phyloP scores from a whole-genome alignment of 2,329 filamentous ascomycete species.

The Magnaporthiopsis poae region DNA sequence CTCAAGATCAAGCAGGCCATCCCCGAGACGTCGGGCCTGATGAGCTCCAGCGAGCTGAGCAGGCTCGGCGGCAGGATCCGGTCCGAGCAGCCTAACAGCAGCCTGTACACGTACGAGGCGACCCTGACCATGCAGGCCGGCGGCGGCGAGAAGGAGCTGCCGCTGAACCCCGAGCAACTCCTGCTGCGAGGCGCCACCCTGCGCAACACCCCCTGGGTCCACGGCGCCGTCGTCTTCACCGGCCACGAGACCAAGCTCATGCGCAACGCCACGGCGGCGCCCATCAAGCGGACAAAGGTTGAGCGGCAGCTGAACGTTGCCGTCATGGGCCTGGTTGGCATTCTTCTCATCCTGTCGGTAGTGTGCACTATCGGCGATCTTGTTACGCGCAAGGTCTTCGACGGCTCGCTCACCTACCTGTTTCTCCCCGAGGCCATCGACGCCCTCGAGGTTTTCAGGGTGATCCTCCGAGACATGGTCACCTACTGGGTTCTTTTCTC shows the following conservation, averaged over 20 bases:
- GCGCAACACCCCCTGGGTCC: slow-evolving; percentile 92
- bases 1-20: slow-evolving; percentile 97
- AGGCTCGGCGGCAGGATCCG: slow-evolving; percentile 76
- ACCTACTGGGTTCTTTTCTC: slow-evolving; percentile 99
- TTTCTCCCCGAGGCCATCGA: slow-evolving; percentile 51
- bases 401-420: slow-evolving; percentile 61
- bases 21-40: slow-evolving; percentile 79
- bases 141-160: slow-evolving; percentile 83
- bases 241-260: slow-evolving; percentile 98
- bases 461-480: slow-evolving; percentile 88
- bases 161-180: slow-evolving; percentile 84
- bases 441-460: slow-evolving; percentile 48
- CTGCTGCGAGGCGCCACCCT: slow-evolving; percentile 86
- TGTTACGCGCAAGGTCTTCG: slow-evolving; percentile 58
- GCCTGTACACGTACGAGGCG: slow-evolving; percentile 94
- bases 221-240: slow-evolving; percentile 91
- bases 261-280: slow-evolving; percentile 92
- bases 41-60: slow-evolving; percentile 77
- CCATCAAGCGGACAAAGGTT: slow-evolving; percentile 94
- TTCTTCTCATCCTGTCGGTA: slow-evolving; percentile 74
- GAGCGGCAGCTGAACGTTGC: slow-evolving; percentile 89
- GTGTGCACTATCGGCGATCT: slow-evolving; percentile 88
- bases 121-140: slow-evolving; percentile 84
- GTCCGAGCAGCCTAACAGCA: slow-evolving; percentile 96
- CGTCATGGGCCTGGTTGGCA: slow-evolving; percentile 78